Evolutionary conservation across 257 asterid genomes (phyloP).

Genomic region (Solanum pennellii): DNA sequence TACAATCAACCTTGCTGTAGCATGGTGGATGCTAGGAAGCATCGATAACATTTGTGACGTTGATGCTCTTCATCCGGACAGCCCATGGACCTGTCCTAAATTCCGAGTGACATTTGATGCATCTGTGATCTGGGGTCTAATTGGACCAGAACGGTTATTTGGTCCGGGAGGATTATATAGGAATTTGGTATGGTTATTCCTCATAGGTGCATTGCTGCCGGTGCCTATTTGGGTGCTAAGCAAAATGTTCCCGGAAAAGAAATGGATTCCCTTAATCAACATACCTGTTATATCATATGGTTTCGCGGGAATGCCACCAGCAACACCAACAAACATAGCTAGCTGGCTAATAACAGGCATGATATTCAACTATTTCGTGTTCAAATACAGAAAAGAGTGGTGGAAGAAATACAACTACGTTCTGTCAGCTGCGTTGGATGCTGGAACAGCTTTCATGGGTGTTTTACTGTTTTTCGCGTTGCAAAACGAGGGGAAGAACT

Average conservation of each 20-base stretch:
- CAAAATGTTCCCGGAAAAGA: conserved; percentile 63
- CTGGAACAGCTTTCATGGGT: conserved; percentile 96
- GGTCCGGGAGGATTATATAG: conserved; percentile 70
- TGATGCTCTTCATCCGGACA: conserved; percentile 64
- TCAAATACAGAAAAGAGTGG: conserved; percentile 68
- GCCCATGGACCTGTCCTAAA: conserved; percentile 95
- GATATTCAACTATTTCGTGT: conserved; percentile 74
- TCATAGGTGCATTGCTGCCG: conserved; percentile 73
- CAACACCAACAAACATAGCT: conserved; percentile 88
- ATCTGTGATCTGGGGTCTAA: conserved; percentile 85
- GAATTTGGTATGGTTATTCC: conserved; percentile 83
- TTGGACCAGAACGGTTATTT: conserved; percentile 68
- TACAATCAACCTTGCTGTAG: conserved; percentile 60
- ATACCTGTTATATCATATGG: conserved; percentile 82
- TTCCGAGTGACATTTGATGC: conserved; percentile 74
- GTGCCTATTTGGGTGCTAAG: conserved; percentile 82
- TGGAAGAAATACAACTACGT: conserved; percentile 89
- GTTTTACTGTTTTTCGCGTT: conserved; percentile 65
- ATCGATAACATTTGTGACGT: conserved; percentile 73
- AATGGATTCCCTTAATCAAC: conserved; percentile 84
- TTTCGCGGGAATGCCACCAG: conserved; percentile 96
- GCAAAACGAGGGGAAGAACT: conserved; percentile 53
- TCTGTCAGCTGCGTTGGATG: conserved; percentile 84
- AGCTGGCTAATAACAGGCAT: conserved; percentile 82
- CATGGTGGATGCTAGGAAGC: conserved; percentile 91